Conservation (phyloP, 805 yeast genomes). For the Yarrowia deformans region DNA sequence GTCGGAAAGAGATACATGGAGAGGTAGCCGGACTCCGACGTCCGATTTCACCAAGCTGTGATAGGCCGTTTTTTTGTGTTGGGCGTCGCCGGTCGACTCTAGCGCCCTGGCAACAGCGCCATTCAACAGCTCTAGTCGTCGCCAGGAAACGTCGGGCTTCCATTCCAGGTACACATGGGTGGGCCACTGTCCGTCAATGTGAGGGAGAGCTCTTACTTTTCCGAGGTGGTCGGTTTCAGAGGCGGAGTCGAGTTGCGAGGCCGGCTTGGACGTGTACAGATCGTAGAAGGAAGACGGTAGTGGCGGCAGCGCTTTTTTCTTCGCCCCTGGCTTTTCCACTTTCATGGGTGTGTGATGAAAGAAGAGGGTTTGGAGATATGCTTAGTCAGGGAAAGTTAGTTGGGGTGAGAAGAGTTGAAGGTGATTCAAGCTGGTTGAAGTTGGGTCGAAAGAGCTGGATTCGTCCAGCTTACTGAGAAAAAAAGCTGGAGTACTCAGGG, state of each 20-base stretch:
- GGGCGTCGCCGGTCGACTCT: too few relatives aligned
- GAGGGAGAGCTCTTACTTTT: slow-evolving; percentile 41
- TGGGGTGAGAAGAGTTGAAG: too few relatives aligned
- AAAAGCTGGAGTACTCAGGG: too few relatives aligned
- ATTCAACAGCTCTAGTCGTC: slow-evolving; percentile 23
- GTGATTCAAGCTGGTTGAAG: too few relatives aligned
- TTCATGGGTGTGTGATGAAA: slow-evolving; percentile 13
- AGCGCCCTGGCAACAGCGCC: background rate
- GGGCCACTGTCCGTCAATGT: slow-evolving; percentile 46
- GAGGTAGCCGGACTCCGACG: slow-evolving; percentile 44
- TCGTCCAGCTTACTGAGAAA: too few relatives aligned
- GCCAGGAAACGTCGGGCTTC: slow-evolving; percentile 41
- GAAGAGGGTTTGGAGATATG: background rate
- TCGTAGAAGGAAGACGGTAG: slow-evolving; percentile 45
- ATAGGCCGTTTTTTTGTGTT: too few relatives aligned
- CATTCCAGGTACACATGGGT: slow-evolving; percentile 47
- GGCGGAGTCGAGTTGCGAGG: slow-evolving; percentile 14
- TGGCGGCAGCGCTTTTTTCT: slow-evolving; percentile 41
- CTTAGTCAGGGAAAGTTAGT: background rate
- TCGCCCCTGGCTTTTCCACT: slow-evolving; percentile 24
- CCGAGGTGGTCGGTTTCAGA: slow-evolving; percentile 43
- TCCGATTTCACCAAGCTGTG: slow-evolving; percentile 43
- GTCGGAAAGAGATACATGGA: slow-evolving; percentile 47
- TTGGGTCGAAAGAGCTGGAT: too few relatives aligned
- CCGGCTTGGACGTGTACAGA: slow-evolving; percentile 43